A percentile compares a stretch with the other conserved stretches of the same genome.
Evolutionary conservation across 176 grass and related monocot genomes (phyloP).

Genomic region (Zoysia japonica): DNA sequence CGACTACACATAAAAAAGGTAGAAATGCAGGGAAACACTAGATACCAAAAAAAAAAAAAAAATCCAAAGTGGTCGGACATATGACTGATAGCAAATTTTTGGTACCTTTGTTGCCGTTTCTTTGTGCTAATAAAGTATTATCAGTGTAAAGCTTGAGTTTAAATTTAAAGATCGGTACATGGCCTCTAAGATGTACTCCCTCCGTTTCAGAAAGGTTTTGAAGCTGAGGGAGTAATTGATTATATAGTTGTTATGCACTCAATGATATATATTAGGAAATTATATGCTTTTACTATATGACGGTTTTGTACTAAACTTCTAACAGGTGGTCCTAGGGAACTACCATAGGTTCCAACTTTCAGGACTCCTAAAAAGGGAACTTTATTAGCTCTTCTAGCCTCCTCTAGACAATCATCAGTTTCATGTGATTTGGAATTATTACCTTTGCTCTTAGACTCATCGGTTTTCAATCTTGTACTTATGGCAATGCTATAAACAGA

Average conservation of each 20-base stretch:
- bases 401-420: background rate
- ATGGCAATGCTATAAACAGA: background rate
- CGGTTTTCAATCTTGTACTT: background rate
- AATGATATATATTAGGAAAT: background rate
- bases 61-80: no score
- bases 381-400: background rate
- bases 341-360: background rate
- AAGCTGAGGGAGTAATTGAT: background rate
- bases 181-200: no score
- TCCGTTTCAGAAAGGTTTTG: no score
- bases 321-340: background rate
- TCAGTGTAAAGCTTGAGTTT: background rate
- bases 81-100: no score
- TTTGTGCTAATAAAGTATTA: background rate
- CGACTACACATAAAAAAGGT: background rate
- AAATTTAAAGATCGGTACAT: background rate
- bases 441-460: background rate
- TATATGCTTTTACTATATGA: background rate
- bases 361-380: constrained; percentile 1
- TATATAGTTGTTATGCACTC: background rate
- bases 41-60: no score
- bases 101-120: no score
- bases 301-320: background rate
- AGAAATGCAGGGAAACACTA: no score
- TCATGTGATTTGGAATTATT: background rate